A percentile compares a stretch with the other conserved stretches of the same genome.
phyloP scores from a whole-genome alignment of 495 filamentous ascomycete genomes.

The Aspergillus ostianus region DNA sequence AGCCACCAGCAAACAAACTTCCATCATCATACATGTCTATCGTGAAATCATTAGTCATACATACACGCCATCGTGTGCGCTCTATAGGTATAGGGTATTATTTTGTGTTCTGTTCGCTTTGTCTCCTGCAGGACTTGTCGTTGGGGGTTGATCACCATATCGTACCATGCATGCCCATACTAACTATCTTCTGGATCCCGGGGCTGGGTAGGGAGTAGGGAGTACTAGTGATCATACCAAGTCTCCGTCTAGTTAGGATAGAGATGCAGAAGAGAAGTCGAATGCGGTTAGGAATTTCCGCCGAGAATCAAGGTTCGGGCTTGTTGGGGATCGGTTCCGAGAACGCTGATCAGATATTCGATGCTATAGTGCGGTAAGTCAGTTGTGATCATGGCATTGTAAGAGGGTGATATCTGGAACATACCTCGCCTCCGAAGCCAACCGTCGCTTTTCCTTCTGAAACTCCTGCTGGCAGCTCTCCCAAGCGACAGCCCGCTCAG shows the following conservation, averaged over 20 bases:
- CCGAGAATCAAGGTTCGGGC: constrained; percentile 43
- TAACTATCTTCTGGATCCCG: too few species aligned
- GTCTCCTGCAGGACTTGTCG: too few species aligned
- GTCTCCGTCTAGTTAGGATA: too few species aligned
- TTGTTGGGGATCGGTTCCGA: constrained; percentile 47
- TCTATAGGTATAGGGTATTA: background rate
- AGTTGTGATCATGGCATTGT: background rate
- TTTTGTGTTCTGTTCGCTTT: background rate
- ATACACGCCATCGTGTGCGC: background rate
- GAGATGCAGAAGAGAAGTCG: too few species aligned
- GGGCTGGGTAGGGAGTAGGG: too few species aligned
- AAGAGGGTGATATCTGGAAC: too few species aligned
- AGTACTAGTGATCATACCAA: too few species aligned
- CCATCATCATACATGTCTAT: constrained; percentile 40
- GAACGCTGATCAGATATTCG: constrained; percentile 52
- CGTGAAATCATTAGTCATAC: constrained; percentile 45
- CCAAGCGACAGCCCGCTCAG: constrained; percentile 63
- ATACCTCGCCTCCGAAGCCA: constrained; percentile 63
- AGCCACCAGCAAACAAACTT: background rate
- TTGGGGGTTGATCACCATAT: too few species aligned
- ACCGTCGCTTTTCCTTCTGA: constrained; percentile 61
- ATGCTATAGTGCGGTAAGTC: constrained; percentile 31
- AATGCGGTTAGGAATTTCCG: constrained; percentile 4
- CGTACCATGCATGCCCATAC: background rate
- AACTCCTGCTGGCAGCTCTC: constrained; percentile 69